Evolutionary conservation across 2,329 filamentous ascomycete species (phyloP), one percentile per base, ranked within the genome.

Genomic region (Talaromyces sp.): DNA sequence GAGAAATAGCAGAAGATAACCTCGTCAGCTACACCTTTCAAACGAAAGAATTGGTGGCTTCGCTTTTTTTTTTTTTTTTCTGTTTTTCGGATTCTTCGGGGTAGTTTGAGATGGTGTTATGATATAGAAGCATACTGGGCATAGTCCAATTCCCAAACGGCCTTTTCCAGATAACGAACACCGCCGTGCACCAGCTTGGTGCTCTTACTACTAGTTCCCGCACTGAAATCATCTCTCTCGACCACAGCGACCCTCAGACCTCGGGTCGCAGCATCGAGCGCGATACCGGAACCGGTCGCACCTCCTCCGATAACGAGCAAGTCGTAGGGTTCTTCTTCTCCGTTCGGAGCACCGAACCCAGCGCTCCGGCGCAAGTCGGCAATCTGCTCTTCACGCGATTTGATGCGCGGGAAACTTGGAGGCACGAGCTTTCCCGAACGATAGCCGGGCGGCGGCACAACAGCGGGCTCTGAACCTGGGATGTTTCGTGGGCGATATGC

Each of bases 151-250:
- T 93, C 90, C 88, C 89, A 92, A 59, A 95, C 87, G 63, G 91
- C 91, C 82, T 95, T 95, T 77, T 95, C 91, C 66, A 95, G 83
- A 75, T 94, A 95, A 69, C 91, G 86, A 66, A 95, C 91, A 73
- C 91, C 91, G 70, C 91, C 91, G 78, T 95, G 91, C 19, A 95
- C 91, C 62, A 95, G 84, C 79, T 95, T 95, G 58, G 91, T 95
- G 80, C 90, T 93, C 82, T 94, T 94, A 77, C 89, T 92, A 81
- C 90, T 93, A 47, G 91, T 94, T 35, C 91, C 91, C 68, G 89
- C 85, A 71, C 89, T 89, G 76, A 94, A 95, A 78, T 95, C 91
- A 76, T 94, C 91, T 67, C 90, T 85, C 80, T 95, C 91, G 17
- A 95, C 90, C 60, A 93, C 80, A 13, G 91, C 91, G 66, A 95